Evolutionary conservation across 495 filamentous ascomycete species (phyloP).

Genomic region (Oidiodendron maius): DNA sequence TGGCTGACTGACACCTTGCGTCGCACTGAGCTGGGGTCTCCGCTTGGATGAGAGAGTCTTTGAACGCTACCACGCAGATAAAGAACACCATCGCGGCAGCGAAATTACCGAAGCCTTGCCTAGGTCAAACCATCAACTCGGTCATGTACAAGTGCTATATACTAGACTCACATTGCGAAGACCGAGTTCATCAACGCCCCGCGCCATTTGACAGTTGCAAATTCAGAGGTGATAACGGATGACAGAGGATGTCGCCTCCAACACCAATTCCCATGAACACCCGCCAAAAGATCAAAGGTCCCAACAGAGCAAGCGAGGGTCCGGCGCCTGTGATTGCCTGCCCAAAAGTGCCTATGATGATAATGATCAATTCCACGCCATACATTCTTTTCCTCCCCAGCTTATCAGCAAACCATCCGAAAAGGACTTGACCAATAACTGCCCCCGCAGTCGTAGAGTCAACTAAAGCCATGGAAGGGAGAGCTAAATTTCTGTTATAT

Average conservation of each 20-base stretch:
- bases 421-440: conserved; percentile 73
- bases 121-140: not conserved
- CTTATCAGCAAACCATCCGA: conserved; percentile 72
- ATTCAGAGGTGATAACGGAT: conserved; percentile 78
- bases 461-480: too few species aligned
- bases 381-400: conserved; percentile 73
- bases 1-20: conserved; percentile 61
- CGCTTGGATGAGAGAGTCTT: conserved; percentile 49
- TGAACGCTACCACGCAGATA: conserved; percentile 65
- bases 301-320: conserved; percentile 60
- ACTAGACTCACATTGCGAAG: conserved; percentile 53
- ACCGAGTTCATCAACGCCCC: conserved; percentile 79
- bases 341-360: conserved; percentile 74
- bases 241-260: conserved; percentile 82
- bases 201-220: conserved; percentile 65
- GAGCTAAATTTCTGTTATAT: conserved; percentile 68
- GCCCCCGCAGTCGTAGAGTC: conserved; percentile 84
- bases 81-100: conserved; percentile 63
- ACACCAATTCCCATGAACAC: conserved; percentile 78
- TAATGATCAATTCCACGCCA: conserved; percentile 77
- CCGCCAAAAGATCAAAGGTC: conserved; percentile 78
- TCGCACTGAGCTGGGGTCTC: conserved; percentile 44
- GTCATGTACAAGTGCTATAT: not conserved
- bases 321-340: conserved; percentile 64
- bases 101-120: conserved; percentile 69